Conservation (phyloP, 2,329 filamentous ascomycete species). For the Colletotrichum tanaceti region DNA sequence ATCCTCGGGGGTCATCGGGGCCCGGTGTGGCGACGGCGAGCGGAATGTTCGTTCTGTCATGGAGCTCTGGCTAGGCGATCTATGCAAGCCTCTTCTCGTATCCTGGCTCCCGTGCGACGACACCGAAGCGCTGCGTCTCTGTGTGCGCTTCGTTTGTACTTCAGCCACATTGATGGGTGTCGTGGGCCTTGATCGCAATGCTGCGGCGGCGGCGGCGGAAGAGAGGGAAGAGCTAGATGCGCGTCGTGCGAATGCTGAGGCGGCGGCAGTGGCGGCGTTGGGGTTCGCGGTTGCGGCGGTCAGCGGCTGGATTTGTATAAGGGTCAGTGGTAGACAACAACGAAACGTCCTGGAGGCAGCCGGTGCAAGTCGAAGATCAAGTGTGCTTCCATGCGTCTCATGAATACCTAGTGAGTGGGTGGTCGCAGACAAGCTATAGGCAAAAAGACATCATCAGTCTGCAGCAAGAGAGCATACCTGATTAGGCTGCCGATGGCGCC, state of each 20-base stretch:
- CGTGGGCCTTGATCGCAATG: slow-evolving; percentile 80
- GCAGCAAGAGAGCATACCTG: slow-evolving; percentile 52
- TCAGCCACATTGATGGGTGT: slow-evolving; percentile 83
- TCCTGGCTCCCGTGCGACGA: slow-evolving; percentile 72
- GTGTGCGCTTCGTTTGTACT: slow-evolving; percentile 87
- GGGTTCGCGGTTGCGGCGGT: slow-evolving; percentile 74
- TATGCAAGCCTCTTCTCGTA: slow-evolving; percentile 63
- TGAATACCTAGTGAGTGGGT: not conserved
- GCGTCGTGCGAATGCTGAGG: slow-evolving; percentile 80
- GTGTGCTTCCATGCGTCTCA: not conserved
- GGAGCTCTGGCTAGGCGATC: slow-evolving; percentile 78
- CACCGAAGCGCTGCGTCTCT: slow-evolving; percentile 76
- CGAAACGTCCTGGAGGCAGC: not conserved
- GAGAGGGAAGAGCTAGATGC: slow-evolving; percentile 77
- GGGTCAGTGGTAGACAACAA: slow-evolving; percentile 39
- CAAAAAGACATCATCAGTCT: not conserved
- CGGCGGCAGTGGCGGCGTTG: slow-evolving; percentile 82
- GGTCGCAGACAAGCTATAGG: not conserved
- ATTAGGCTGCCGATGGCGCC: slow-evolving; percentile 60
- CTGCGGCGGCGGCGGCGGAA: slow-evolving; percentile 86
- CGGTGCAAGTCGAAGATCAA: not conserved
- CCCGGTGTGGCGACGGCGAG: slow-evolving; percentile 66
- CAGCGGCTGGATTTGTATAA: slow-evolving; percentile 62
- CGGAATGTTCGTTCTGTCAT: slow-evolving; percentile 93
- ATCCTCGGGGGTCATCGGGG: slow-evolving; percentile 55